Percentiles rank a stretch among this genome's conserved stretches.
Conservation (phyloP, 306 rosid genomes). For the Cucumis sativus region Cucumber_9930_V3 NC_026660.2:232001-232500, state of each 20-base stretch:
- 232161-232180: background rate
- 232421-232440: background rate
- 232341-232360: background rate
- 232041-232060: background rate
- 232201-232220: background rate
- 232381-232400: background rate
- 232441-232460: background rate
- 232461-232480: background rate
- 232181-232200: background rate
- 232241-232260: background rate
- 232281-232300: background rate
- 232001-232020: background rate
- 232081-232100: background rate
- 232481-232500: background rate
- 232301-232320: background rate
- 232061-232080: background rate
- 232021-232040: background rate
- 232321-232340: background rate
- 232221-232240: background rate
- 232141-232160: background rate
- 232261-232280: background rate
- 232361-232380: background rate
- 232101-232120: background rate
- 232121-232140: background rate
- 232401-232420: background rate